A percentile compares a stretch with the other conserved stretches of the same genome.
These are phyloP conservation scores for Dictyostelium purpureum DNA, from an alignment of 78 protist genomes.

Conservation along the genomic window DNA sequence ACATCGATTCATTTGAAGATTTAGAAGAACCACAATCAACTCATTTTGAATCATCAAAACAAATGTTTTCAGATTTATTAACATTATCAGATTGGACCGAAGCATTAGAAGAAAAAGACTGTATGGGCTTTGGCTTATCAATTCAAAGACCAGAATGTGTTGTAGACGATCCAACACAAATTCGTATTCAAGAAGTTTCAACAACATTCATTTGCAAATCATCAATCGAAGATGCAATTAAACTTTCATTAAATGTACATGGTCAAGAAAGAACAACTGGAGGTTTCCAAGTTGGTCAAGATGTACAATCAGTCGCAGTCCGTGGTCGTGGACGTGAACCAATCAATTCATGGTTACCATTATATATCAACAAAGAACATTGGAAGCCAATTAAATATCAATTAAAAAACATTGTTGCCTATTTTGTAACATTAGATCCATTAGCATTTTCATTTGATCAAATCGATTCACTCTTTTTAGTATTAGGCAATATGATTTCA, in stretches of 20 bases:
- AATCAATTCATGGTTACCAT: constrained; percentile 75
- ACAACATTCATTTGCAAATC: constrained; percentile 68
- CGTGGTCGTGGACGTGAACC: constrained; percentile 82
- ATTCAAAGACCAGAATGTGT: constrained; percentile 78
- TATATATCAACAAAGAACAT: constrained; percentile 49
- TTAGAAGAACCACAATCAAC: not conserved
- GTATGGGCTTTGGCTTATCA: constrained; percentile 74
- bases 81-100: constrained; percentile 69
- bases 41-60: constrained; percentile 12
- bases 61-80: constrained; percentile 38
- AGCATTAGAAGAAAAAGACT: constrained; percentile 52
- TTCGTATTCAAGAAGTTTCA: constrained; percentile 65
- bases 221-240: constrained; percentile 78
- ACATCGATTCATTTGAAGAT: not conserved
- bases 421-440: constrained; percentile 77
- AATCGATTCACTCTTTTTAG: constrained; percentile 51
- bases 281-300: constrained; percentile 67
- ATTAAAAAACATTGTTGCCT: constrained; percentile 57
- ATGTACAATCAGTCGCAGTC: constrained; percentile 20
- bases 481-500: constrained; percentile 61
- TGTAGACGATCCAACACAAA: constrained; percentile 80
- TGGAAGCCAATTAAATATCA: constrained; percentile 46
- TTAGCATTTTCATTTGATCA: constrained; percentile 68
- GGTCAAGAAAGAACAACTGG: constrained; percentile 64
- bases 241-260: constrained; percentile 3